phyloP scores from a whole-genome alignment of 768 basidiomycete genomes.

The Kwoniella dendrophila region DNA sequence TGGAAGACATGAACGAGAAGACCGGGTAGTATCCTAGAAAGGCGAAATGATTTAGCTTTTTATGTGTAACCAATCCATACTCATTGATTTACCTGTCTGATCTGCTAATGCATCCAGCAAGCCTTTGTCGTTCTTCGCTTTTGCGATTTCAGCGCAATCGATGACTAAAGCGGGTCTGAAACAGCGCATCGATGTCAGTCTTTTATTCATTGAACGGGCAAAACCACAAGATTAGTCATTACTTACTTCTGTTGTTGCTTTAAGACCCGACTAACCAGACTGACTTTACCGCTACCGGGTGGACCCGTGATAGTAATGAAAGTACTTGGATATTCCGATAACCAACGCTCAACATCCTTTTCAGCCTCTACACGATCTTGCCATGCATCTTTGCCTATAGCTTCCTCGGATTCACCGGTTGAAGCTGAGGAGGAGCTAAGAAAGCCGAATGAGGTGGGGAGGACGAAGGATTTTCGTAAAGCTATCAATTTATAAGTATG shows the following conservation, averaged over 20 bases:
- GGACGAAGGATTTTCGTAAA: conserved; percentile 33
- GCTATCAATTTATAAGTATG: conserved; percentile 7
- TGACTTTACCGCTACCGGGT: conserved; percentile 57
- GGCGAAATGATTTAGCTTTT: neutral
- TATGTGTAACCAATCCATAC: neutral
- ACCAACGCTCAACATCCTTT: conserved; percentile 67
- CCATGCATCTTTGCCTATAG: conserved; percentile 65
- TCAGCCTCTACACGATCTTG: conserved; percentile 81
- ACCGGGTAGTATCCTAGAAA: conserved; percentile 65
- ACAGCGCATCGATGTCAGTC: neutral
- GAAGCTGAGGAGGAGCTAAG: conserved; percentile 17
- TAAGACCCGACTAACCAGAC: conserved; percentile 55
- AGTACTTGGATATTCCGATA: conserved; percentile 74
- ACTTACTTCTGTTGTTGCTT: conserved; percentile 52
- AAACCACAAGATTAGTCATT: neutral
- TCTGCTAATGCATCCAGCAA: conserved; percentile 70
- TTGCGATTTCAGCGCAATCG: conserved; percentile 76
- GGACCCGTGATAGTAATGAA: conserved; percentile 59
- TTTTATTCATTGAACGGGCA: neutral
- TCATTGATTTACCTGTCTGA: conserved; percentile 71
- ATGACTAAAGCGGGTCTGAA: conserved; percentile 74
- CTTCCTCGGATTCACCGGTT: conserved; percentile 22
- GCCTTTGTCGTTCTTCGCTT: conserved; percentile 63
- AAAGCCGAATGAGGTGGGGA: conserved; percentile 36
- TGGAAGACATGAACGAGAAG: conserved; percentile 78